Base-by-base conservation (phyloP, 2,329 filamentous ascomycete genomes). In the Xylariaceae sp. region DNA sequence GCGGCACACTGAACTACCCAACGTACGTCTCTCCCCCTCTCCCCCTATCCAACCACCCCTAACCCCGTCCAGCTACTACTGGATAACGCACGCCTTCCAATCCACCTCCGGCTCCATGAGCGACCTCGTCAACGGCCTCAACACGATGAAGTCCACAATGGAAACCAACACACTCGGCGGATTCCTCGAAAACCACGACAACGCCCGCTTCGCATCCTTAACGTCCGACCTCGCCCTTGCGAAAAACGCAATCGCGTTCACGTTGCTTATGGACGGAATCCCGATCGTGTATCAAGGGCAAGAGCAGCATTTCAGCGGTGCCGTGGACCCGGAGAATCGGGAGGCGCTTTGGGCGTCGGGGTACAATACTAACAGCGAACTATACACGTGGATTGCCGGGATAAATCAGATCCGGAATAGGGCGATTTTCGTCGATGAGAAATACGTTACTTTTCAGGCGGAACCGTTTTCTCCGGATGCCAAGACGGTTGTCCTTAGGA, bases 271-370 rank as follows among this genome's bases (percentile, higher is more conserved):
- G 42, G 79, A 84, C 63, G 82, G 82, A 18, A 81, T 85, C 48
- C 82, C 82, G 0, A 81, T 85, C 69, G 73, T 84, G 47, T 85
- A 85, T 68, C 75, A 83, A 60, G 82, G 82, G 8, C 81, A 84
- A 67, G 82, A 85, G 67, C 82, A 85, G 60, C 77, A 80, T 65
- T 80, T 77, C 67, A 66, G 73, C 13, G 80, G 80, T 18, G 66
- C 58, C 2, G 67, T 47, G 4, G 75, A 76, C 23, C 79, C 79
- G 0, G 51, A 70, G 53, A 81, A 81, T 67, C 77, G 80, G 13
- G 80, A 82, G 64, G 76, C 79, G 1, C 68, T 78, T 39, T 83
- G 80, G 80, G 65, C 76, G 1, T 78, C 78, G 0, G 72, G 73
- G 1, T 82, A 79, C 66, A 66, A 72, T 35, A 81, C 75, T 30